phyloP scores from a whole-genome alignment of 768 basidiomycete species.

The Podaxis mareebaensis region DNA sequence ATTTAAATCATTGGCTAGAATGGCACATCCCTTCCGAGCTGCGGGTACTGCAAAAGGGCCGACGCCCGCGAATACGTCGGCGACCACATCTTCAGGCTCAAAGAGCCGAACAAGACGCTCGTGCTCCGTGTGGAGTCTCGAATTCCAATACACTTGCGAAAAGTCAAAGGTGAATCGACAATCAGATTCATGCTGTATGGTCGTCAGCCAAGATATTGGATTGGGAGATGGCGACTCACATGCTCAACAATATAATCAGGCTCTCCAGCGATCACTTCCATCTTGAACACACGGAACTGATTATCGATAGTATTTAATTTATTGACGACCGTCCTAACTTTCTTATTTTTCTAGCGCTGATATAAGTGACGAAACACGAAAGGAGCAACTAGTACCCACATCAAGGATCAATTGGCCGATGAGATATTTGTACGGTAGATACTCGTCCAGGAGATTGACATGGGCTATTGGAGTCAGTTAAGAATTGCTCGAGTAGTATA shows the following conservation, averaged over 20 bases:
- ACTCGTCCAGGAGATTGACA: constrained; percentile 87
- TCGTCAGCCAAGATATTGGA: constrained; percentile 6
- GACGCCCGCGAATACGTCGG: constrained; percentile 95
- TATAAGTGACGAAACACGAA: constrained; percentile 10
- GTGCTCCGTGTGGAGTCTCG: constrained; percentile 90
- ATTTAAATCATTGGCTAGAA: constrained; percentile 94
- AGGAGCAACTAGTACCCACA: constrained; percentile 44
- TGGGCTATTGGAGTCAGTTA: constrained; percentile 58
- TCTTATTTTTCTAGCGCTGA: constrained; percentile 74
- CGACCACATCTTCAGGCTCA: constrained; percentile 74
- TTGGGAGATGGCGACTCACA: constrained; percentile 47
- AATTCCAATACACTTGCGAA: constrained; percentile 97
- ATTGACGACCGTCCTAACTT: constrained; percentile 88
- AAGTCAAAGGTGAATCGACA: constrained; percentile 95
- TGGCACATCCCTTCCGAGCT: constrained; percentile 86
- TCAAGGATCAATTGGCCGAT: constrained; percentile 94
- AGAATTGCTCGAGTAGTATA: not conserved
- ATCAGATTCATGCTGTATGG: constrained; percentile 71
- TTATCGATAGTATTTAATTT: constrained; percentile 86
- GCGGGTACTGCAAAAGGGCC: constrained; percentile 96
- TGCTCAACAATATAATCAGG: constrained; percentile 84
- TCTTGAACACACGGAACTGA: constrained; percentile 90
- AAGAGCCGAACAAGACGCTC: constrained; percentile 79
- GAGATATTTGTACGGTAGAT: constrained; percentile 85
- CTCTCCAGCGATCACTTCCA: constrained; percentile 96